phyloP scores from a whole-genome alignment of 2,329 filamentous ascomycete species.

The Knufia petricola region DNA sequence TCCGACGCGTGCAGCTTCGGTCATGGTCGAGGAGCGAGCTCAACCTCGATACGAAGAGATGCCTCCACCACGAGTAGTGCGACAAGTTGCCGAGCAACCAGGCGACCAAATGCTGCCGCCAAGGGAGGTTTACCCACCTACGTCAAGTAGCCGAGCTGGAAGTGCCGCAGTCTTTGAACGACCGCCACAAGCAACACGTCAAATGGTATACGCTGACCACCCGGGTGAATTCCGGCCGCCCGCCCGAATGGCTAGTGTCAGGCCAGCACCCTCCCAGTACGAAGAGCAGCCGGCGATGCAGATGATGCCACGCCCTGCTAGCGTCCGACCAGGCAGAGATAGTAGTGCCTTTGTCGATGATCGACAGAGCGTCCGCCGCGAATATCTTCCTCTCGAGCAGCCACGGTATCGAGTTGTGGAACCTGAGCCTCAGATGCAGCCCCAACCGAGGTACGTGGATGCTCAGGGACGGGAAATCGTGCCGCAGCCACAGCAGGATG shows the following conservation, averaged over 20 bases:
- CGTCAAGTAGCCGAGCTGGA: constrained; percentile 27
- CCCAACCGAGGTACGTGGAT: constrained; percentile 17
- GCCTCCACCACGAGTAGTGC: constrained; percentile 32
- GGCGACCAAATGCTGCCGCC: constrained; percentile 20
- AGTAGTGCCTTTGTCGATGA: constrained; percentile 30
- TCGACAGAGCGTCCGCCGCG: constrained; percentile 12
- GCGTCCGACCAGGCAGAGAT: constrained; percentile 32
- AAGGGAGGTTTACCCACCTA: constrained; percentile 20
- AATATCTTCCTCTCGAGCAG: constrained; percentile 18
- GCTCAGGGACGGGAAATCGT: constrained; percentile 19
- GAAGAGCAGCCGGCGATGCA: constrained; percentile 30
- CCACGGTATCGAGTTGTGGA: constrained; percentile 20
- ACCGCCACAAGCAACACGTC: constrained; percentile 29
- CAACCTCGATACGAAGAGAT: constrained; percentile 34
- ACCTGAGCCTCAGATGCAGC: constrained; percentile 15
- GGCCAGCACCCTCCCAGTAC: constrained; percentile 39
- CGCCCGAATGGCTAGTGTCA: constrained; percentile 48
- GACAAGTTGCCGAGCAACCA: constrained; percentile 31
- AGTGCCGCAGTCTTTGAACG: constrained; percentile 37
- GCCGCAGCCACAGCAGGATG: constrained; percentile 13
- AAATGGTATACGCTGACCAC: constrained; percentile 51
- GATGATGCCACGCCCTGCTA: constrained; percentile 33
- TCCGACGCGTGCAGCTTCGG: constrained; percentile 29
- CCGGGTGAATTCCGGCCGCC: constrained; percentile 51
- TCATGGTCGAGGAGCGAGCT: constrained; percentile 32